Base-by-base conservation (phyloP, 2,329 filamentous ascomycete genomes). In the Botrytis medusae region DNA sequence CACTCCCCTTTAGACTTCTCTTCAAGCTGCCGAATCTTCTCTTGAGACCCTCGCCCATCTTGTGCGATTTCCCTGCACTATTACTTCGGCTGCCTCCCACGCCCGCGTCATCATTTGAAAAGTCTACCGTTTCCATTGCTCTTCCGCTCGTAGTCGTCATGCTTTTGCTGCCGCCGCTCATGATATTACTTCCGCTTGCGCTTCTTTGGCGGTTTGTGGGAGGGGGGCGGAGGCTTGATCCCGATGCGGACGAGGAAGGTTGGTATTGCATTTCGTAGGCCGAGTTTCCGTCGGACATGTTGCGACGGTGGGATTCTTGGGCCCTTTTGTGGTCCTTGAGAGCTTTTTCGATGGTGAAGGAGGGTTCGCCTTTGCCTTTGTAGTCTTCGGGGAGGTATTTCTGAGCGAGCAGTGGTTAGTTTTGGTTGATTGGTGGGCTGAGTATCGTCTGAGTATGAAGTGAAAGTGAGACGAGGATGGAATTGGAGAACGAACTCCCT, bases 331-430 rank as follows among this genome's bases (percentile, higher is more conserved):
- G 86, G 40, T 88, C 86, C 81, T 92, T 92, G 34, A 90, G 83
- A 1, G 89, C 87, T 75, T 88, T 88, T 78, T 95, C 93, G 48
- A 92, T 86, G 12, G 89, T 88, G 83, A 88, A 96, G 2, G 88
- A 89, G 3, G 93, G 92, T 80, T 95, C 92, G 62, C 92, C 92
- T 82, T 96, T 94, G 79, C 93, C 93, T 82, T 95, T 95, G 75
- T 93, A 86, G 79, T 97, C 93, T 62, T 92, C 88, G 9, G 91
- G 90, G 72, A 89, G 88, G 81, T 97, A 96, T 77, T 88, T 80
- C 88, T 90, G 74, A 3, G 14, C 20, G 16, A 7, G 10, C 12
- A 20, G 60, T 48, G 54, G 54, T 75, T 74, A 75, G 67, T 46
- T 67, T 25, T 37, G 64, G 25, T 68, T 42, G 46, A 5, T 16